These are phyloP conservation scores for Cocos nucifera DNA, from an alignment of 176 grass and related monocot genomes.

Conservation along the genomic window DNA sequence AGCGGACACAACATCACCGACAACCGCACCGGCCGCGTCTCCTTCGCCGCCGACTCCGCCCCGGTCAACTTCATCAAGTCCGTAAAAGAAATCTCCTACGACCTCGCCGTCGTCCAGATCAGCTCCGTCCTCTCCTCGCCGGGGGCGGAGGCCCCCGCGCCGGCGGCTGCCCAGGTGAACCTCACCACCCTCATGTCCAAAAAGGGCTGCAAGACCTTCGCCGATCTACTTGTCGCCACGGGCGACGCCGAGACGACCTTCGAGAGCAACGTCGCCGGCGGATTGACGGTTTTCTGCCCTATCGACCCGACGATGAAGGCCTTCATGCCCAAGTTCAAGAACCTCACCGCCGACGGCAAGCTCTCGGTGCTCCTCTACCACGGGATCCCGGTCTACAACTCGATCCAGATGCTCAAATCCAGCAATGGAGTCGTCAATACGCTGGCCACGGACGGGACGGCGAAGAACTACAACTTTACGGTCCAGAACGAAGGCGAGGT, in stretches of 20 bases:
- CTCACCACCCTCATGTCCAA: conserved; percentile 59
- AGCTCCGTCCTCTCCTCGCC: not conserved
- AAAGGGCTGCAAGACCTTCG: conserved; percentile 70
- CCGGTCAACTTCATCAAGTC: too few relatives aligned
- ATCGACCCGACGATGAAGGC: conserved; percentile 43
- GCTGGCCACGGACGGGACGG: conserved; percentile 68
- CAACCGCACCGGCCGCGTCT: too few relatives aligned
- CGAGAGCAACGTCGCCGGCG: conserved; percentile 40
- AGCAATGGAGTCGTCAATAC: conserved; percentile 87
- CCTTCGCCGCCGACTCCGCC: too few relatives aligned
- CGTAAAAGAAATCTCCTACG: too few relatives aligned
- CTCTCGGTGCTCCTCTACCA: conserved; percentile 67
- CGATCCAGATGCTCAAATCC: conserved; percentile 40
- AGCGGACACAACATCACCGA: too few relatives aligned
- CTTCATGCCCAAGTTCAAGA: conserved; percentile 62
- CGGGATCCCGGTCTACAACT: conserved; percentile 66
- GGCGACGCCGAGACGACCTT: conserved; percentile 41
- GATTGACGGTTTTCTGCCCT: conserved; percentile 48
- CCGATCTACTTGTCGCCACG: conserved; percentile 35
- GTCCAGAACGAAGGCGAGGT: conserved; percentile 69
- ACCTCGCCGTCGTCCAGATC: not conserved
- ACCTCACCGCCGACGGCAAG: conserved; percentile 53
- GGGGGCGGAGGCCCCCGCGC: conserved; percentile 1
- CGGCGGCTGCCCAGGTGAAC: conserved; percentile 39
- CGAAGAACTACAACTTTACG: conserved; percentile 63